Evolutionary conservation across 345 rosid genomes (phyloP), one percentile per base, ranked within the genome.

Genomic region (Salix koriyanagi): DNA sequence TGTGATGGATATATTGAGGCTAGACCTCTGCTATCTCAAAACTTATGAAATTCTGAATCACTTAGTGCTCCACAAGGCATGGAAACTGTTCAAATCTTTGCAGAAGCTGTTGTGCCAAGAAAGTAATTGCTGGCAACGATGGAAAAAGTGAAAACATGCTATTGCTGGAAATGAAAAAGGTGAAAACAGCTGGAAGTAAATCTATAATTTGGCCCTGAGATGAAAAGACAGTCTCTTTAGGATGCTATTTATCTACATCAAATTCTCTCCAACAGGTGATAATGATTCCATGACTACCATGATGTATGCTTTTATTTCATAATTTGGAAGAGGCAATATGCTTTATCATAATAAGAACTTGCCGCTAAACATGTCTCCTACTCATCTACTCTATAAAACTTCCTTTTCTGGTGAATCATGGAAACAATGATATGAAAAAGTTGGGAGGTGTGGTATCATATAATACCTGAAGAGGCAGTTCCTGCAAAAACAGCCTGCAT

Each of bases 401-500:
- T 42, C 46, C 46, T 42, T 42, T 42, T 42, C 62, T 34, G 25
- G 23, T 61, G 36, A 48, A 62, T 37, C 15, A 68, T 34, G 50
- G 13, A 3, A 71, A 37, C 36, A 44, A 58, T 52, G 41, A 56
- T 10, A 61, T 46, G 65, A 8, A 44, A 36, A 75, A 6, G 48
- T 1, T 14, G 58, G 37, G 28, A 52, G 18, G 12, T 69, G 7
- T 1, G 46, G 36, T 18, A 23, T 30, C 6, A 32, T 10, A 19
- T 7, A 21, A 67, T 83, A 91, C 97, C 99, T 90, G 99, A 91
- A 83, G 97, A 93, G 75, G 96, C 98, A 73, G 96, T 96, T 75
- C 98, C 98, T 13, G 98, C 94, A 60, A 93, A 96, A 70, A 93
- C 89, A 26, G 97, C 99, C 79, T 96, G 99, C 98, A 96, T 96